A percentile compares a stretch with the other conserved stretches of the same genome.
phyloP scores from a whole-genome alignment of 306 rosid species.

The Astragalus glycyphyllos region DNA sequence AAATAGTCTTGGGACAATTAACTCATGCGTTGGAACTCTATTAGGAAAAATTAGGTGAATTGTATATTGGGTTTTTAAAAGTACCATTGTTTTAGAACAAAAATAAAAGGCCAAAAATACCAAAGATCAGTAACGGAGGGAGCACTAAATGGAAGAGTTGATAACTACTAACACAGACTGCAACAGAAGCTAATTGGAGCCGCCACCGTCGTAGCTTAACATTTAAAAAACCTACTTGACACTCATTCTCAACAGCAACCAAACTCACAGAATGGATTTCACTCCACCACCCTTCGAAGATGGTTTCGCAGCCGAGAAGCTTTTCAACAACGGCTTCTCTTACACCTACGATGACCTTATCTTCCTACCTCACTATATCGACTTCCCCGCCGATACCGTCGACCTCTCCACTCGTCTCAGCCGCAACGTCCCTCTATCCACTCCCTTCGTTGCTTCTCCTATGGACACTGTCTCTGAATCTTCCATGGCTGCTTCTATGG shows the following conservation, averaged over 20 bases:
- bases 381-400: constrained; percentile 80
- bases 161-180: not conserved
- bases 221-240: not conserved
- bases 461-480: constrained; percentile 92
- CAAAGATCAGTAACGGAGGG: no score
- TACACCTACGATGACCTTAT: constrained; percentile 92
- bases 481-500: constrained; percentile 81
- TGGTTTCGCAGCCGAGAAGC: constrained; percentile 76
- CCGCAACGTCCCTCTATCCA: constrained; percentile 61
- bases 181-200: not conserved
- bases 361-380: constrained; percentile 91
- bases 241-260: not conserved
- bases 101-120: no score
- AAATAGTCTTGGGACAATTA: no score
- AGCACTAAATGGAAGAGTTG: no score
- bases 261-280: constrained; percentile 36
- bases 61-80: no score
- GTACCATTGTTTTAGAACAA: no score
- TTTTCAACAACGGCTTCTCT: constrained; percentile 83
- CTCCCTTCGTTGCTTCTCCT: constrained; percentile 92
- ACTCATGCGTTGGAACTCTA: no score
- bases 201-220: constrained; percentile 12
- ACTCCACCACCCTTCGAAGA: constrained; percentile 64
- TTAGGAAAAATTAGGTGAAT: no score
- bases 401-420: constrained; percentile 60